Evolutionary conservation across 805 yeast species (phyloP), one percentile per base, ranked within the genome.

Genomic region (Saturnispora bothae): DNA sequence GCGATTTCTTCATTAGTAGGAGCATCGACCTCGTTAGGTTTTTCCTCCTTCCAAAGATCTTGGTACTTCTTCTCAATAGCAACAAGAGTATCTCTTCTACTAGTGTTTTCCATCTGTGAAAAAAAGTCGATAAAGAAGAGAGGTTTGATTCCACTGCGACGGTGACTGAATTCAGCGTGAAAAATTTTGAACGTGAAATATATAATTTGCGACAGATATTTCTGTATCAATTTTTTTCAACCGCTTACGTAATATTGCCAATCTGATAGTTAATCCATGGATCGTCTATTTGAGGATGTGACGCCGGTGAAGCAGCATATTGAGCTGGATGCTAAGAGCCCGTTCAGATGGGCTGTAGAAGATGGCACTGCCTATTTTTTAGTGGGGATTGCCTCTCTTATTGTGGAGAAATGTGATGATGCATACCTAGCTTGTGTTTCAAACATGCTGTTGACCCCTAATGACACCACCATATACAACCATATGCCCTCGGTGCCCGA

Each of bases 11-110:
- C 81, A 33, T 73, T 50, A 16, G 80, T 61, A 35, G 97, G 97
- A 13, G 97, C 95, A 58, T 92, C 76, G 43, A 82, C 71, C 59
- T 92, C 95, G 54, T 88, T 88, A 22, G 75, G 66, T 54, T 83
- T 81, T 45, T 84, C 94, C 20, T 83, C 88, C 23, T 74, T 71
- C 99, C 99, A 92, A 29, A 73, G 53, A 52, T 76, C 64, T 64
- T 88, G 96, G 62, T 84, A 88, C 60, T 79, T 81, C 63, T 82
- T 76, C 61, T 92, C 98, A 52, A 84, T 79, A 23, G 69, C 94
- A 47, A 85, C 80, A 51, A 92, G 73, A 39, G 89, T 77, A 71
- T 92, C 99, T 67, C 99, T 80, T 67, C 97, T 86, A 49, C 83
- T 73, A 39, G 99, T 92, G 47, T 64, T 65, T 52, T 65, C 69